Evolutionary conservation across 352 stramenopile genomes (phyloP), one percentile per base, ranked within the genome.

Genomic region (Globisporangium paddicum): DNA sequence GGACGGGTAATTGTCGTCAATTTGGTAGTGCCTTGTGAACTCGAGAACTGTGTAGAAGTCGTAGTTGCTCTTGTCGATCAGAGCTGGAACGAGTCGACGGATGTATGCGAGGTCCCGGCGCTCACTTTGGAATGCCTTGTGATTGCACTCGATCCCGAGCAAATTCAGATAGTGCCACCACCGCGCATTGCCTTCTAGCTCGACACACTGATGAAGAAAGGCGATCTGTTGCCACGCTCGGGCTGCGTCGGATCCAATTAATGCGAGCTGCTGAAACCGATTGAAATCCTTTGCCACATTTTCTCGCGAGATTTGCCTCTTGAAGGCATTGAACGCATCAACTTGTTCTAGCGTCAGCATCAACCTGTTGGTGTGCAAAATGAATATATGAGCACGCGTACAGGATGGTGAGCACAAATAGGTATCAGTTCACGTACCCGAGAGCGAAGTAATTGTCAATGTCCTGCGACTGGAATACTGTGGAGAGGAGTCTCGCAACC

Each of bases 161-260:
- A 94, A 60, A 10, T 77, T 86, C 18, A 94, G 64, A 44, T 90
- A 91, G 51, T 94, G 80, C 80, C 80, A 91, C 84, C 84, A 94
- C 41, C 80, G 66, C 19, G 80, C 77, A n/a, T 94, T 94, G 5
- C 71, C 80, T 66, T 94, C 82, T 11, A 94, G 61, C 47, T 94
- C 84, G 11, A 86, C 70, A 47, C 84, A 94, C 54, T 91, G 81
- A 58, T 92, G 75, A 25, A 92, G 66, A 55, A 94, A 94, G 0
- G 75, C 82, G 26, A 92, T 87, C 34, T 92, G 77, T 32, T 91
- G 73, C 84, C 84, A 94, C 6, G 79, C 82, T 41, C 82, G 76
- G 57, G 84, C 84, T 35, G 79, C 77, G 63, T 94, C 80, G 1
- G 84, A 72, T 11, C 84, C 82, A 58, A 92, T 76, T 14, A 82